Base-by-base conservation (phyloP, 306 rosid genomes). In the Nissolia schottii region DNA sequence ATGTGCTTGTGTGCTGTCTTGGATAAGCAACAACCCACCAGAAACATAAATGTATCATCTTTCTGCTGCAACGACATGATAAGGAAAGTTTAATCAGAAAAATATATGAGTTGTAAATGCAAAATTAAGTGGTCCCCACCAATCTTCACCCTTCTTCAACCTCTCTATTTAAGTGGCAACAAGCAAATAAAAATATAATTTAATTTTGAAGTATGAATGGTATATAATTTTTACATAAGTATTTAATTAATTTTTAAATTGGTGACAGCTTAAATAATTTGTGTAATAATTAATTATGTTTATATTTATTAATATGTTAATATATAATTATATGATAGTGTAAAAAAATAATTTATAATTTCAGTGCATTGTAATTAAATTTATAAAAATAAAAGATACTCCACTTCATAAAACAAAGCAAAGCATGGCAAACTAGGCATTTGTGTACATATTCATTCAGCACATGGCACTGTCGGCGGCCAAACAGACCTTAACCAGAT, bases 381-480 rank as follows among this genome's bases (percentile, higher is more conserved):
- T n/a, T n/a, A n/a, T n/a, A n/a, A n/a, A n/a, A n/a, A n/a, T n/a
- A n/a, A n/a, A n/a, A n/a, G n/a, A n/a, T n/a, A n/a, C n/a, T n/a
- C n/a, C n/a, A 23, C 2, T 57, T 64, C 16, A 5, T 46, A 45
- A 18, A 53, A 11, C 56, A 70, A 41, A 10, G 35, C 38, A 60
- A 20, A 28, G 18, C n/a, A n/a, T n/a, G n/a, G n/a, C 18, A 70
- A 62, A 22, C 45, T 6, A 22, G 65, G 41, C 67, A 63, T 27
- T 76, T 55, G 66, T 15, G 25, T 46, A 49, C 22, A 50, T 35
- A 28, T 34, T n/a, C 40, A 48, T 51, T 64, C 69, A 79, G 66
- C 81, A 79, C 80, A 69, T 83, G 87, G 77, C 59, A 37, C 27
- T 83, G 84, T 83, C 81, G 77, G 84, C 71, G 76, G 11, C 81